phyloP scores from a whole-genome alignment of 2,329 filamentous ascomycete genomes.

The Sporothrix brunneoviolacea region DNA sequence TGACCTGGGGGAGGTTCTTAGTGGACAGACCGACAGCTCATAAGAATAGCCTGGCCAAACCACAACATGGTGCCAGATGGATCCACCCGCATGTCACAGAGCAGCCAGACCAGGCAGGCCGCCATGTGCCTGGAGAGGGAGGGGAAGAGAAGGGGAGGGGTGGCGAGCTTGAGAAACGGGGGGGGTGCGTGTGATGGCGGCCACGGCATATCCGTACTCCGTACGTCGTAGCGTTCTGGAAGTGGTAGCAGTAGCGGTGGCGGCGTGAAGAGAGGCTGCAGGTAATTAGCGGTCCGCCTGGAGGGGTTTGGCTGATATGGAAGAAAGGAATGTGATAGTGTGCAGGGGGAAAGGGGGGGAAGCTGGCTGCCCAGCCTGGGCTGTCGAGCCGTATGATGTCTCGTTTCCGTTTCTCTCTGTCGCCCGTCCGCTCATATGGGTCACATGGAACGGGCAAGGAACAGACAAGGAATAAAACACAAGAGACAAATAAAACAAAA shows the following conservation, averaged over 20 bases:
- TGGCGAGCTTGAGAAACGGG: background rate
- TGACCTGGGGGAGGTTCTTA: no score
- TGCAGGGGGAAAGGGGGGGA: no score
- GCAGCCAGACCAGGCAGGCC: slow-evolving; percentile 10
- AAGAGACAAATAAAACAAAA: no score
- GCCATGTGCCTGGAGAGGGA: slow-evolving; percentile 12
- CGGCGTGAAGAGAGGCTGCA: slow-evolving; percentile 4
- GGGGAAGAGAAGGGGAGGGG: background rate
- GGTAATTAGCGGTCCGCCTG: background rate
- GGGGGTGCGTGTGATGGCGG: background rate
- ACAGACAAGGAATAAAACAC: background rate
- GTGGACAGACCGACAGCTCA: no score
- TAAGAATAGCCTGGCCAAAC: no score
- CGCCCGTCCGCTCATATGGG: no score
- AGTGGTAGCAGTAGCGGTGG: no score
- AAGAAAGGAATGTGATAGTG: background rate
- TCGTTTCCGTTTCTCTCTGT: no score
- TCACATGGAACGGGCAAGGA: background rate
- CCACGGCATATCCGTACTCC: background rate
- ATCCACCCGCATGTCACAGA: slow-evolving; percentile 5
- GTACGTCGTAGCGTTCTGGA: background rate
- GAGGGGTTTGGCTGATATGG: background rate
- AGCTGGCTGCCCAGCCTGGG: no score
- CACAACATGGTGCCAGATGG: background rate
- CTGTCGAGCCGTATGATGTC: no score